Evolutionary conservation across 2,329 filamentous ascomycete genomes (phyloP).

Genomic region (Escovopsis weberi): DNA sequence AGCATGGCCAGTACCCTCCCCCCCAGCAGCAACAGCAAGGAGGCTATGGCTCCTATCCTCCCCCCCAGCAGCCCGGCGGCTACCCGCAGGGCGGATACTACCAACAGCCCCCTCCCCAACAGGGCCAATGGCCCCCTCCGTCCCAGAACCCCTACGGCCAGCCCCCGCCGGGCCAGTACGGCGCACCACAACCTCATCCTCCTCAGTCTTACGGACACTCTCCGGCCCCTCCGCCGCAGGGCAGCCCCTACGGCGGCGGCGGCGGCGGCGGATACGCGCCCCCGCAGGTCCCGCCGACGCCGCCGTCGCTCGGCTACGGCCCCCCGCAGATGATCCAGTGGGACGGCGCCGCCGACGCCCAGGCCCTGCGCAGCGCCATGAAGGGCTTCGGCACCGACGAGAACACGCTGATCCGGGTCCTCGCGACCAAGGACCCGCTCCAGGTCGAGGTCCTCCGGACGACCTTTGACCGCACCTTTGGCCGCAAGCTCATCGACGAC

Average conservation of each 20-base stretch:
- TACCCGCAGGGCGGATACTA: conserved; percentile 18
- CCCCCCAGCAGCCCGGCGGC: conserved; percentile 14
- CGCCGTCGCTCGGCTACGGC: conserved; percentile 61
- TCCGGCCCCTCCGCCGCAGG: conserved; percentile 14
- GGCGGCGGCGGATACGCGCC: conserved; percentile 20
- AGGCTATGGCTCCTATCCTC: conserved; percentile 20
- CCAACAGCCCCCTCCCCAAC: conserved; percentile 14
- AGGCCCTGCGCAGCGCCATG: conserved; percentile 67
- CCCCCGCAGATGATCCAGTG: conserved; percentile 53
- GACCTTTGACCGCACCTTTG: conserved; percentile 50
- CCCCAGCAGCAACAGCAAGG: conserved; percentile 10
- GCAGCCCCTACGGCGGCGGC: conserved; percentile 25
- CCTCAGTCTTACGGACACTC: conserved; percentile 8
- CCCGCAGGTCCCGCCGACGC: conserved; percentile 36
- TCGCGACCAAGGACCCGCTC: conserved; percentile 62
- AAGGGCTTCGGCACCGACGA: conserved; percentile 90
- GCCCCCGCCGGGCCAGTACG: conserved; percentile 12
- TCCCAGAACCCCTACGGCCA: conserved; percentile 12
- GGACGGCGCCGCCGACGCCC: conserved; percentile 55
- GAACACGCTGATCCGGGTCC: conserved; percentile 52
- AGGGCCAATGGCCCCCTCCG: conserved; percentile 11
- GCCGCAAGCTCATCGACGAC: conserved; percentile 58
- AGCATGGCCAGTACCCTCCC: conserved; percentile 15
- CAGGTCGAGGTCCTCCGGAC: conserved; percentile 56
- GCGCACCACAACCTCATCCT: conserved; percentile 16